A percentile compares a stretch with the other conserved stretches of the same genome.
Conservation (phyloP, 768 basidiomycete genomes). For the Agaricus blazei region DNA sequence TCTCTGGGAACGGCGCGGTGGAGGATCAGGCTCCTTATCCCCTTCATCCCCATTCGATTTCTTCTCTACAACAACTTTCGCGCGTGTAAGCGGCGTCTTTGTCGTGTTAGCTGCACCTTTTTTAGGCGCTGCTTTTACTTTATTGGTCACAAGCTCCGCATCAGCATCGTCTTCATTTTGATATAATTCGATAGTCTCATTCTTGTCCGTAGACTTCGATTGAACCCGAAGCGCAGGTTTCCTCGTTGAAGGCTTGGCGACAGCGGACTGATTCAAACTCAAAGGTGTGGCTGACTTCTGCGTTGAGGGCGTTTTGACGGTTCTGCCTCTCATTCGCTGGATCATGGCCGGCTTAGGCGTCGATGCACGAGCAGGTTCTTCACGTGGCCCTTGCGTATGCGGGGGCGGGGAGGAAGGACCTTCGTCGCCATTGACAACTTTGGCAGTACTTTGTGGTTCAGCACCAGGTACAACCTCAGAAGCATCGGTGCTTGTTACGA, state of each 20-base stretch:
- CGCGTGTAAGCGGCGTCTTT: background rate
- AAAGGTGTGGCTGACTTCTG: background rate
- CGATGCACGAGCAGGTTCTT: background rate
- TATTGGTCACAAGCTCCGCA: background rate
- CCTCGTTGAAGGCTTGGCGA: slow-evolving; percentile 2
- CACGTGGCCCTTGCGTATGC: slow-evolving; percentile 7
- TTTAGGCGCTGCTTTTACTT: background rate
- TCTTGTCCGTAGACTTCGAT: background rate
- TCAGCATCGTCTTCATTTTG: background rate
- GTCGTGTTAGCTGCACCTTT: background rate
- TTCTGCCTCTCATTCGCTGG: slow-evolving; percentile 38
- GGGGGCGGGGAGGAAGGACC: slow-evolving; percentile 14
- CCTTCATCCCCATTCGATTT: background rate
- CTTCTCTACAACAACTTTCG: background rate
- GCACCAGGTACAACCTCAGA: slow-evolving; percentile 15
- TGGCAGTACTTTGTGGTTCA: slow-evolving; percentile 16
- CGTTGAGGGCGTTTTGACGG: slow-evolving; percentile 18
- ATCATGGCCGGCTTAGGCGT: slow-evolving; percentile 23
- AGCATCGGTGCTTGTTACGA: slow-evolving; percentile 40
- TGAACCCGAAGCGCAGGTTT: slow-evolving; percentile 13
- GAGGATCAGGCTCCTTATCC: background rate
- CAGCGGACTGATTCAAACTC: background rate
- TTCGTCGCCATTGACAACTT: slow-evolving; percentile 13
- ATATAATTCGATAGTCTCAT: background rate
- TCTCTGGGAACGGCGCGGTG: slow-evolving; percentile 3